These are phyloP conservation scores for Retiboletus flavoniger DNA, from an alignment of 1,284 basidiomycete species.

Conservation along the genomic window DNA sequence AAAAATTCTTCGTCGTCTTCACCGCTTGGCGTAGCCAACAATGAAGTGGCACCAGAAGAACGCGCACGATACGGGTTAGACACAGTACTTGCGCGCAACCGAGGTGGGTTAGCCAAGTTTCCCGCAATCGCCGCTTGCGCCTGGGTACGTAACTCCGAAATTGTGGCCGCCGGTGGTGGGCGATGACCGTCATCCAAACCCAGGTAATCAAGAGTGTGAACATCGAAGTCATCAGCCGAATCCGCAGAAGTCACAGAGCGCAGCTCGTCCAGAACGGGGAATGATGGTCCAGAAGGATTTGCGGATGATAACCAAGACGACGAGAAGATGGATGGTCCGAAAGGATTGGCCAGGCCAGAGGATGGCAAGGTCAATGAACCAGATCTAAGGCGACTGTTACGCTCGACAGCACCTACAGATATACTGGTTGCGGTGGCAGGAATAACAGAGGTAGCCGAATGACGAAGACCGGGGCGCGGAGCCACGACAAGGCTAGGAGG, in stretches of 20 bases:
- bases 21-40: constrained; percentile 59
- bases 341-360: constrained; percentile 79
- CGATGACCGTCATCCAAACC: constrained; percentile 79
- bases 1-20: constrained; percentile 74
- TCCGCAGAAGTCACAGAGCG: constrained; percentile 77
- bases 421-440: constrained; percentile 62
- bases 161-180: constrained; percentile 72
- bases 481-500: constrained; percentile 46
- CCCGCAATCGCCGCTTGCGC: constrained; percentile 85
- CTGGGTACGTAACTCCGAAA: constrained; percentile 81
- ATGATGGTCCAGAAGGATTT: constrained; percentile 53
- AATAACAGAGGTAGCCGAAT: constrained; percentile 48
- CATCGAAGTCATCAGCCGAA: constrained; percentile 85
- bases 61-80: constrained; percentile 78
- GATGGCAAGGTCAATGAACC: constrained; percentile 83
- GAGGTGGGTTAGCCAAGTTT: constrained; percentile 73
- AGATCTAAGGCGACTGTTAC: constrained; percentile 81
- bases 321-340: constrained; percentile 83
- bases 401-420: constrained; percentile 57
- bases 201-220: constrained; percentile 92
- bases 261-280: constrained; percentile 72
- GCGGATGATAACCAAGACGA: constrained; percentile 80
- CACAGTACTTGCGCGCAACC: constrained; percentile 86
- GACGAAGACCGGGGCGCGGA: constrained; percentile 71
- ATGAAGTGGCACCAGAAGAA: constrained; percentile 52